These are phyloP conservation scores for Bothriochloa decipiens DNA, from an alignment of 176 grass and related monocot species.

Conservation along the genomic window DNA sequence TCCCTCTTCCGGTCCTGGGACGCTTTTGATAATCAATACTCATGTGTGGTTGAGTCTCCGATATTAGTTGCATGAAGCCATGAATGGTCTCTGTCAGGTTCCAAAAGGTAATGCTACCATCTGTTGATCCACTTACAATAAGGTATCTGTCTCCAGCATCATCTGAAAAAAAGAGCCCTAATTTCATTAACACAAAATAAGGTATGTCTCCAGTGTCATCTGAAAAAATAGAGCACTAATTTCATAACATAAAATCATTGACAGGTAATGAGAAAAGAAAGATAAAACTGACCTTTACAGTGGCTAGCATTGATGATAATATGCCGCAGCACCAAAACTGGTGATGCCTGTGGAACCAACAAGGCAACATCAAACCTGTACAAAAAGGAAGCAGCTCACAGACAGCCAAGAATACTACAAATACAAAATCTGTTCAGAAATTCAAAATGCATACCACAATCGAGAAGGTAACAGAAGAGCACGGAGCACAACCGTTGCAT, in stretches of 20 bases:
- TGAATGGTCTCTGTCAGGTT: slow-evolving; percentile 72
- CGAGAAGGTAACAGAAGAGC: slow-evolving; percentile 95
- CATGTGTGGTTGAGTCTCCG: slow-evolving; percentile 69
- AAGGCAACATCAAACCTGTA: slow-evolving; percentile 95
- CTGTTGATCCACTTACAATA: slow-evolving; percentile 75
- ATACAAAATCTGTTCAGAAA: slow-evolving; percentile 29
- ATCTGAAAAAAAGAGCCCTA: slow-evolving; percentile 47
- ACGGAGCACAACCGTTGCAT: slow-evolving; percentile 73
- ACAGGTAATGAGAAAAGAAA: slow-evolving; percentile 11
- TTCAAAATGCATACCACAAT: slow-evolving; percentile 64
- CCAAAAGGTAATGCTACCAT: slow-evolving; percentile 94
- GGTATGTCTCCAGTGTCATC: slow-evolving; percentile 47
- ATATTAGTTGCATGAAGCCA: slow-evolving; percentile 71
- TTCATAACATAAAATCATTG: slow-evolving; percentile 28
- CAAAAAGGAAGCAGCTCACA: slow-evolving; percentile 42
- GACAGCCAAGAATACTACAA: slow-evolving; percentile 6
- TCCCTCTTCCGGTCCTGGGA: slow-evolving; percentile 90
- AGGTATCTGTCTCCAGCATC: slow-evolving; percentile 56
- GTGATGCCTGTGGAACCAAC: slow-evolving; percentile 70
- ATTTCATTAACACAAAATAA: slow-evolving; percentile 29
- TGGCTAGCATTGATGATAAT: slow-evolving; percentile 43
- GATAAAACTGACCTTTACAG: slow-evolving; percentile 44
- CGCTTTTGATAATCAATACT: slow-evolving; percentile 69
- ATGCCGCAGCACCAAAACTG: slow-evolving; percentile 72
- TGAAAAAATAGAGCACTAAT: slow-evolving; percentile 41